Base-by-base conservation (phyloP, 2,329 filamentous ascomycete species). In the Trichoderma guizhouense region DNA sequence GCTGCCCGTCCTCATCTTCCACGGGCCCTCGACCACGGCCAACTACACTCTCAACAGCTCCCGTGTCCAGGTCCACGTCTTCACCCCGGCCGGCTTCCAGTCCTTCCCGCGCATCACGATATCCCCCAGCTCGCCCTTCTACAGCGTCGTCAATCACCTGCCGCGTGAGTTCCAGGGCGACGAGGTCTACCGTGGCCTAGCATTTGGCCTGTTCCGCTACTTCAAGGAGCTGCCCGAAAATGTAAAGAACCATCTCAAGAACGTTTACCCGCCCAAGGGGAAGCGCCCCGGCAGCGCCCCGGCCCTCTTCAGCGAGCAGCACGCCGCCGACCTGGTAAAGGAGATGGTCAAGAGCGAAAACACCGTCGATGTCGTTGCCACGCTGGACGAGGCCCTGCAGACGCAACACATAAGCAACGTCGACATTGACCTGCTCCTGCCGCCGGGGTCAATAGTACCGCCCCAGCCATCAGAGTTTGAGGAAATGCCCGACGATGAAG, bases 151-250 rank as follows among this genome's bases (percentile, higher is more conserved):
- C 81, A 91, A 93, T 79, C 90, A 95, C 80, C 88, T 99, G 57
- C 94, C 96, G 55, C 92, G 94, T 79, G 95, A 98, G 80, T 94
- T 95, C 82, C 96, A 98, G 84, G 95, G 95, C 78, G 95, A 98
- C 80, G 95, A 98, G 82, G 87, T 97, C 75, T 97, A 92, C 82
- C 91, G 96, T 60, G 96, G 92, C 21, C 87, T 99, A 71, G 96
- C 95, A 62, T 97, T 98, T 81, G 94, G 93, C 71, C 86, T 99
- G 76, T 92, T 92, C 85, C 98, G 97, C 81, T 99, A 98, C 85
- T 98, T 98, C 79, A 88, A 89, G 73, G 95, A 98, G 82, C 86
- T 99, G 67, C 90, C 95, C 26, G 88, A 92, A 69, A 85, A 88
- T 47, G 91, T 94, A 79, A 97, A 94, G 84, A 86, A 86, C 77